These are phyloP conservation scores for Colletotrichum euphorbiae DNA, from an alignment of 2,329 filamentous ascomycete species.

Conservation along the genomic window DNA sequence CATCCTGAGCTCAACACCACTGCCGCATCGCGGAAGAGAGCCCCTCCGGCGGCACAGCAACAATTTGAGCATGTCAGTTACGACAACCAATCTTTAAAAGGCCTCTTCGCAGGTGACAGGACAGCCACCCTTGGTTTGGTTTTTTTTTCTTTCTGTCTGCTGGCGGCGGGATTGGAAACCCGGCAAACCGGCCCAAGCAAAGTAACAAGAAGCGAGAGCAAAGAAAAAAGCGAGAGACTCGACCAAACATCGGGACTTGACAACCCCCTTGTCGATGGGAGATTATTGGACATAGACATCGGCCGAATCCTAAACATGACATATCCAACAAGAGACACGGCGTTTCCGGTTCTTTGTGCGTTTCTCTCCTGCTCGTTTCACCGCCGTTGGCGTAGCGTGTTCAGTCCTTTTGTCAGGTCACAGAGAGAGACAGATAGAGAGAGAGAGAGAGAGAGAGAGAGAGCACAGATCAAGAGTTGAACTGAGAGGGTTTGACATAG, in stretches of 20 bases:
- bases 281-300: background rate
- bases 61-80: background rate
- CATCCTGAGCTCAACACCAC: constrained; percentile 3
- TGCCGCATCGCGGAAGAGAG: background rate
- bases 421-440: no score
- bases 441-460: no score
- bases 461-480: constrained; percentile 25
- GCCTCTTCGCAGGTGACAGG: constrained; percentile 5
- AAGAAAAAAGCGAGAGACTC: background rate
- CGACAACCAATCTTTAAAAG: background rate
- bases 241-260: background rate
- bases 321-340: background rate
- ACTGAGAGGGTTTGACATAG: background rate
- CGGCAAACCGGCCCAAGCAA: constrained; percentile 1
- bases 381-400: background rate
- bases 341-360: background rate
- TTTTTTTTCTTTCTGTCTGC: background rate
- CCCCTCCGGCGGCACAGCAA: constrained; percentile 22
- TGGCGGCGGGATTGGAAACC: background rate
- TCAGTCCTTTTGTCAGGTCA: background rate
- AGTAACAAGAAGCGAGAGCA: background rate
- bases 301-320: background rate
- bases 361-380: background rate
- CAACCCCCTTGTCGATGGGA: background rate
- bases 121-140: background rate